Base-by-base conservation (phyloP, 2,329 filamentous ascomycete species). In the Trichoderma sp. region DNA sequence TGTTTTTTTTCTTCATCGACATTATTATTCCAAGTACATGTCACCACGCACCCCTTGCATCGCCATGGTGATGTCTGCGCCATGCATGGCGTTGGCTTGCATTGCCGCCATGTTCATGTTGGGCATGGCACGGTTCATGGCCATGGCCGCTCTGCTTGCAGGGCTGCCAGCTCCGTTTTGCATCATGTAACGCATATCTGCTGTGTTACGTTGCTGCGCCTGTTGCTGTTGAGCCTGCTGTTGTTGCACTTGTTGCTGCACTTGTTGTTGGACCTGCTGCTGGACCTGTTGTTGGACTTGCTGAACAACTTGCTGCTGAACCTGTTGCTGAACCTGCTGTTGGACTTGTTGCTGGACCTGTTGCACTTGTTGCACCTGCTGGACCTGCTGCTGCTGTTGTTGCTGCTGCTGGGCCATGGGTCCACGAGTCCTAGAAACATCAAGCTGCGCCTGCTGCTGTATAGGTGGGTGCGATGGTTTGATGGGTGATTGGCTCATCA, bases 11-110 rank as follows among this genome's bases (percentile, higher is more conserved):
- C 26, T 61, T 43, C 28, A 65, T 65, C 61, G 57, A 71, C 30
- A 43, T 68, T 50, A 65, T 78, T 79, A 86, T 74, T 86, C 85
- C 82, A 87, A 84, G 76, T 85, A 88, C 84, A 88, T 86, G 50
- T 82, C 80, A 53, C 81, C 80, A 61, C 82, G 81, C 43, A 85
- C 81, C 36, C 82, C 82, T 71, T 84, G 82, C 78, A 86, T 85
- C 12, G 81, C 79, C 76, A 86, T 80, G 72, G 79, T 78, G 77
- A 86, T 82, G 57, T 86, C 84, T 15, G 79, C 79, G 57, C 80
- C 80, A 71, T 84, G 83, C 77, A 83, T 76, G n/a, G 76, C 75
- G 72, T 76, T 81, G 11, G 77, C 78, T 70, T 82, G 82, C 78
- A 85, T 81, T 1, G 81, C 77, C 1, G 81, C 77, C 73, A 82